These are phyloP conservation scores for Lunasporangiospora selenospora DNA, from an alignment of 192 early-diverging fungal genomes.

Conservation along the genomic window DNA sequence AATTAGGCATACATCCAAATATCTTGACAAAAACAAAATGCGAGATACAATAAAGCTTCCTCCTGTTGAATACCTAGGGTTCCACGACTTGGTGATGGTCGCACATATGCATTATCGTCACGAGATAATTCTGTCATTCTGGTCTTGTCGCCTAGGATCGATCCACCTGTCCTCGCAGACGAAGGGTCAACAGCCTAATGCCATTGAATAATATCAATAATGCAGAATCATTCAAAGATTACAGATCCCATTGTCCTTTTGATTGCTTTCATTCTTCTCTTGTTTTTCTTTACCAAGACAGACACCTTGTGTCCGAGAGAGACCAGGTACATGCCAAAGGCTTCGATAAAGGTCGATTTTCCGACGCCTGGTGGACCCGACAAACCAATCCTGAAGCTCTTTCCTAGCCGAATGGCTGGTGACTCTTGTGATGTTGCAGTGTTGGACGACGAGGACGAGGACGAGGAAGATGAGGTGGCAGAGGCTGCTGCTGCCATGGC, in stretches of 20 bases:
- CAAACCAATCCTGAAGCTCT: slow-evolving; percentile 79
- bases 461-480: neutral
- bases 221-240: neutral
- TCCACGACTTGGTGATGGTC: slow-evolving; percentile 79
- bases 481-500: neutral
- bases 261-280: neutral
- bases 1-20: neutral
- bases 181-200: slow-evolving; percentile 90
- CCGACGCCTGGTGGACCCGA: slow-evolving; percentile 84
- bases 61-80: slow-evolving; percentile 60
- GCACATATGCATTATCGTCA: slow-evolving; percentile 68
- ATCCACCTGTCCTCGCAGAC: slow-evolving; percentile 78
- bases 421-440: neutral
- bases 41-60: slow-evolving; percentile 21
- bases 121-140: slow-evolving; percentile 80
- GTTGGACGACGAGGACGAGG: too few species aligned
- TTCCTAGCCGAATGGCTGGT: slow-evolving; percentile 29
- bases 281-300: slow-evolving; percentile 61
- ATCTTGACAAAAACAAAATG: neutral
- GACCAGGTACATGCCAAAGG: slow-evolving; percentile 79
- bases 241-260: slow-evolving; percentile 5
- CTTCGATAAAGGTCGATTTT: slow-evolving; percentile 88
- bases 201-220: neutral
- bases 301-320: slow-evolving; percentile 72
- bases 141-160: slow-evolving; percentile 88